Evolutionary conservation across 139 green algal species (phyloP).

Genomic region (Nannochloris sp.): DNA sequence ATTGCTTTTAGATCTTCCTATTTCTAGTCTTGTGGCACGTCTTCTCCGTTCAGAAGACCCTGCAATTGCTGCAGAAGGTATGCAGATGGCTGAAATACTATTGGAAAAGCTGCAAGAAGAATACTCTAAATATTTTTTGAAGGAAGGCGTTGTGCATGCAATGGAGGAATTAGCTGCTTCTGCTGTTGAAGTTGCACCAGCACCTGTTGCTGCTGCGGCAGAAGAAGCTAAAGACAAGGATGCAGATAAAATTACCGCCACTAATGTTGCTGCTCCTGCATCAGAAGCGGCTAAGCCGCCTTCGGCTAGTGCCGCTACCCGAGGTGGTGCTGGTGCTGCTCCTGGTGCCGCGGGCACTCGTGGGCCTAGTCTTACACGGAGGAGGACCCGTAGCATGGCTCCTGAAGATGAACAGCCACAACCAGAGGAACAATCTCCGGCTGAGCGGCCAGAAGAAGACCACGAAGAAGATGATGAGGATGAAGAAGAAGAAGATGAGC

Average conservation of each 20-base stretch:
- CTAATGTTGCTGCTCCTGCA: not conserved
- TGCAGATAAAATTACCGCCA: not conserved
- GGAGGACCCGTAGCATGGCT: too few species aligned
- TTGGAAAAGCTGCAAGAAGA: slow-evolving; percentile 81
- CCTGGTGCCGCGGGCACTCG: not conserved
- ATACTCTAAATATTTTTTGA: slow-evolving; percentile 62
- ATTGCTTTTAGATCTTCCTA: slow-evolving; percentile 56
- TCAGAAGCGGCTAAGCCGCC: slow-evolving; percentile 5
- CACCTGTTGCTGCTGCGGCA: not conserved
- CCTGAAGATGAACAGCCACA: too few species aligned
- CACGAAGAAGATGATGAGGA: too few species aligned
- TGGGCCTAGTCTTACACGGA: too few species aligned
- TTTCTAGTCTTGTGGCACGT: slow-evolving; percentile 72
- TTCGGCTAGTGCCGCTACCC: not conserved
- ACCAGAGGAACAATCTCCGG: too few species aligned
- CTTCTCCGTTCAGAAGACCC: slow-evolving; percentile 69
- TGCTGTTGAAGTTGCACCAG: not conserved
- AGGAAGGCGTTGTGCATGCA: slow-evolving; percentile 86
- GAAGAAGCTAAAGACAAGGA: not conserved
- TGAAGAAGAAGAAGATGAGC: too few species aligned
- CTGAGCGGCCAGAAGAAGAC: too few species aligned
- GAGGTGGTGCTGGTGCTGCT: not conserved
- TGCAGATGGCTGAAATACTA: slow-evolving; percentile 76
- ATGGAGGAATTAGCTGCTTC: slow-evolving; percentile 70
- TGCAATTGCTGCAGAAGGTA: slow-evolving; percentile 21